These are phyloP conservation scores for Aspergillus pseudoglaucus DNA, from an alignment of 2,329 filamentous ascomycete species.

Conservation along the genomic window DNA sequence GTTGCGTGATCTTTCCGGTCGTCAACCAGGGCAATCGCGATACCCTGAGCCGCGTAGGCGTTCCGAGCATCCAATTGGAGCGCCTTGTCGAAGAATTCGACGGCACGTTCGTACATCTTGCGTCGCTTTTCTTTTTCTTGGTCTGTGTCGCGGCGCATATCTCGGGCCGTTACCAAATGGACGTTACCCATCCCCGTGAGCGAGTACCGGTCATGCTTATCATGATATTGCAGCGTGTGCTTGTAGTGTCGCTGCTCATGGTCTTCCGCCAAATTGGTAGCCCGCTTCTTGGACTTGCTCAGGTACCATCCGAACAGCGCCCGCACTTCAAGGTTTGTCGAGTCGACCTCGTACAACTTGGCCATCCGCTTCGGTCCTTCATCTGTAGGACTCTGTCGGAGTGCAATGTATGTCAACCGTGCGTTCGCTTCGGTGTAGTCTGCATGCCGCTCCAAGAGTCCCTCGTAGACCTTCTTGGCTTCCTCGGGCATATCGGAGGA, in stretches of 20 bases:
- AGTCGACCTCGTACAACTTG: constrained; percentile 77
- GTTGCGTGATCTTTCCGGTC: constrained; percentile 83
- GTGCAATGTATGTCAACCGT: constrained; percentile 80
- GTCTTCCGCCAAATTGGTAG: constrained; percentile 76
- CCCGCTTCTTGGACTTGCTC: constrained; percentile 78
- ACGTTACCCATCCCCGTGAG: constrained; percentile 96
- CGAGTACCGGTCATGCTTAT: constrained; percentile 98
- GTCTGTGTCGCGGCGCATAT: constrained; percentile 89
- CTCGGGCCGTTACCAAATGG: constrained; percentile 77
- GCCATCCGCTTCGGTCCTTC: constrained; percentile 81
- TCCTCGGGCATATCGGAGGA: constrained; percentile 72
- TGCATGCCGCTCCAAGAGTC: constrained; percentile 72
- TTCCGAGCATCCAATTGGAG: constrained; percentile 91
- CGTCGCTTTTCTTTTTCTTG: constrained; percentile 85
- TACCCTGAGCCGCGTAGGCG: constrained; percentile 90
- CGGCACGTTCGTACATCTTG: constrained; percentile 79
- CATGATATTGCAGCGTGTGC: constrained; percentile 84
- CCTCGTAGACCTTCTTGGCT: constrained; percentile 82
- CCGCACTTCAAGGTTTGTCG: constrained; percentile 81
- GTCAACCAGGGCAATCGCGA: constrained; percentile 89
- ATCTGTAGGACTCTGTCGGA: constrained; percentile 72
- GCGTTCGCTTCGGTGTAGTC: constrained; percentile 91
- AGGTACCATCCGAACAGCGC: constrained; percentile 94
- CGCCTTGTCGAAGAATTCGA: constrained; percentile 98
- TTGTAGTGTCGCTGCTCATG: constrained; percentile 92